A percentile compares a stretch with the other conserved stretches of the same genome.
phyloP scores from a whole-genome alignment of 768 basidiomycete genomes.

The Agaricus subrufescens region DNA sequence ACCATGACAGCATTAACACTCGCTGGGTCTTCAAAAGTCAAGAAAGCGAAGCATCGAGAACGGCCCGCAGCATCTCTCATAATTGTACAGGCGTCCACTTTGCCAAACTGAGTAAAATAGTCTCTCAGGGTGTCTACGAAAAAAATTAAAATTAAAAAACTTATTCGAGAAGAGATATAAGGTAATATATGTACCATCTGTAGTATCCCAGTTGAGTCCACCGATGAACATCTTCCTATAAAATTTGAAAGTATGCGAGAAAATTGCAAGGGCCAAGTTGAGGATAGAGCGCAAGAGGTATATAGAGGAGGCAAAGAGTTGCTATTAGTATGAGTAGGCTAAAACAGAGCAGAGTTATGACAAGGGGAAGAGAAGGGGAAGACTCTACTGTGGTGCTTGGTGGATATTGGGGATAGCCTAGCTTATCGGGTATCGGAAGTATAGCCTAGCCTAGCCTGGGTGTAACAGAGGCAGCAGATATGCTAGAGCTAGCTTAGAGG shows the following conservation, averaged over 20 bases:
- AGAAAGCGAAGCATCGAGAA: conserved; percentile 95
- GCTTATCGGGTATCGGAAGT: conserved; percentile 11
- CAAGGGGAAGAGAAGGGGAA: conserved; percentile 51
- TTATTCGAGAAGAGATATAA: conserved; percentile 29
- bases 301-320: conserved; percentile 46
- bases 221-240: conserved; percentile 99
- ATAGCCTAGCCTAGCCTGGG: conserved; percentile 71
- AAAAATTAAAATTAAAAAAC: conserved; percentile 34
- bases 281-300: conserved; percentile 23
- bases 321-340: conserved; percentile 81
- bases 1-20: conserved; percentile 96
- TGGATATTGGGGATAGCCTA: conserved; percentile 23
- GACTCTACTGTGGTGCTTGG: conserved; percentile 69
- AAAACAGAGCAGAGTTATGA: conserved; percentile 58
- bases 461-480: conserved; percentile 57
- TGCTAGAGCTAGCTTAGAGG: conserved; percentile 73
- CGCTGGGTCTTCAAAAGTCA: conserved; percentile 91
- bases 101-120: conserved; percentile 95
- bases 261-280: conserved; percentile 14
- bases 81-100: conserved; percentile 96
- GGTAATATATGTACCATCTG: conserved; percentile 76
- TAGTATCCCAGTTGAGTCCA: conserved; percentile 99
- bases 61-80: conserved; percentile 96
- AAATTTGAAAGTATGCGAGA: conserved; percentile 17
- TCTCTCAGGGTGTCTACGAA: conserved; percentile 66